Evolutionary conservation across 345 rosid species (phyloP).

Genomic region (Rubroshorea leprosula): DNA sequence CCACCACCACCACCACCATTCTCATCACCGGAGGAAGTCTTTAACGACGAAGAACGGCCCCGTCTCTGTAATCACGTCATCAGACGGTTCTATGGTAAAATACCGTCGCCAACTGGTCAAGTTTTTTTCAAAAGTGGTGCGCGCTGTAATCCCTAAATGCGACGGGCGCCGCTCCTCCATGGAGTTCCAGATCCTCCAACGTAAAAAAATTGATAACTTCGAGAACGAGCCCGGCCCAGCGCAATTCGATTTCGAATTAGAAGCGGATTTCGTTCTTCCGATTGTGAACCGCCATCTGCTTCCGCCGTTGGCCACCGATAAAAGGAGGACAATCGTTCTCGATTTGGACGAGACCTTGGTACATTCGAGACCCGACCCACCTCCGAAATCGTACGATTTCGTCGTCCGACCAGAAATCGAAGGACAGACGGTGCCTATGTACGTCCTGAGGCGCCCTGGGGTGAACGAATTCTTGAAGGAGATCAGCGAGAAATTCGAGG

Average conservation of each 20-base stretch:
- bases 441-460: conserved; percentile 82
- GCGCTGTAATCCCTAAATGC: neutral
- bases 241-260: neutral
- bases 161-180: neutral
- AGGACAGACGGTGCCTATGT: conserved; percentile 47
- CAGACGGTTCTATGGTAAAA: neutral
- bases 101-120: neutral
- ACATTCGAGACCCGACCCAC: conserved; percentile 62
- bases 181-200: no score
- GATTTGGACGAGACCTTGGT: conserved; percentile 86
- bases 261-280: no score
- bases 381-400: conserved; percentile 53
- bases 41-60: neutral
- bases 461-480: conserved; percentile 58
- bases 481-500: conserved; percentile 44
- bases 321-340: conserved; percentile 61
- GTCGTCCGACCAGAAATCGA: conserved; percentile 49
- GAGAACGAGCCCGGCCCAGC: neutral
- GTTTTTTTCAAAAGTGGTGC: neutral
- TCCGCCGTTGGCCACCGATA: neutral
- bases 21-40: neutral
- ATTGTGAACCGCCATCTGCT: neutral
- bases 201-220: neutral
- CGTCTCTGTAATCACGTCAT: neutral
- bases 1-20: neutral